A percentile compares a stretch with the other conserved stretches of the same genome.
phyloP scores from a whole-genome alignment of 1,284 basidiomycete genomes.

The Rhizoctonia solani region DNA sequence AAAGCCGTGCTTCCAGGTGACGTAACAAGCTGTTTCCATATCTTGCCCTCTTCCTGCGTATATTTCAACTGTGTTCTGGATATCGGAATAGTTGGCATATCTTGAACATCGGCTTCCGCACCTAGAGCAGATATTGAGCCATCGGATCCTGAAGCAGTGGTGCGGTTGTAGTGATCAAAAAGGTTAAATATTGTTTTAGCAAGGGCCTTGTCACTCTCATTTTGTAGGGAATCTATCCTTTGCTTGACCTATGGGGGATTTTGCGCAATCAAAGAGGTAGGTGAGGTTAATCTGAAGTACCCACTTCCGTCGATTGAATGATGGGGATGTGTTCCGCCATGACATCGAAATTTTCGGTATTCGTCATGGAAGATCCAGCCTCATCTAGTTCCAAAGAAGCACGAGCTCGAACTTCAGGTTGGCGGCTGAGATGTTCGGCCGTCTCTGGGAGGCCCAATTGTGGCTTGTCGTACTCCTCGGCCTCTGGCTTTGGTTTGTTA shows the following conservation, averaged over 20 bases:
- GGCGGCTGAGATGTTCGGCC: no score
- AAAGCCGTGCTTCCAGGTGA: background rate
- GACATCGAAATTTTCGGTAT: no score
- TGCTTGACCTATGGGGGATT: background rate
- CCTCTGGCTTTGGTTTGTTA: no score
- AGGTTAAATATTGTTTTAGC: conserved; percentile 9
- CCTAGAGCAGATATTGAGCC: background rate
- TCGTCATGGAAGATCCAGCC: no score
- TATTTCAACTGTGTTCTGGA: conserved; percentile 68
- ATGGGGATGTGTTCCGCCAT: no score
- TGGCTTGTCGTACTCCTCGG: no score
- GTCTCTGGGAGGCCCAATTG: no score
- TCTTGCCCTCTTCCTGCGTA: conserved; percentile 60
- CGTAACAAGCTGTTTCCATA: conserved; percentile 59
- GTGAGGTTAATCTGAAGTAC: background rate
- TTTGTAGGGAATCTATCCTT: background rate
- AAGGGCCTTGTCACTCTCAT: conserved; percentile 1
- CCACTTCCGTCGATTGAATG: background rate
- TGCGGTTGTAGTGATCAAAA: conserved; percentile 18
- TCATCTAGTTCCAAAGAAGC: no score
- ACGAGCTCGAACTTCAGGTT: no score
- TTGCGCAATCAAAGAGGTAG: background rate
- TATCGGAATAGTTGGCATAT: conserved; percentile 54
- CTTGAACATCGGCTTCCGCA: conserved; percentile 35
- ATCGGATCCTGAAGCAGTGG: background rate